A percentile compares a stretch with the other conserved stretches of the same genome.
Conservation (phyloP, 2,329 filamentous ascomycete species). For the Aspergillus sp. region DNA sequence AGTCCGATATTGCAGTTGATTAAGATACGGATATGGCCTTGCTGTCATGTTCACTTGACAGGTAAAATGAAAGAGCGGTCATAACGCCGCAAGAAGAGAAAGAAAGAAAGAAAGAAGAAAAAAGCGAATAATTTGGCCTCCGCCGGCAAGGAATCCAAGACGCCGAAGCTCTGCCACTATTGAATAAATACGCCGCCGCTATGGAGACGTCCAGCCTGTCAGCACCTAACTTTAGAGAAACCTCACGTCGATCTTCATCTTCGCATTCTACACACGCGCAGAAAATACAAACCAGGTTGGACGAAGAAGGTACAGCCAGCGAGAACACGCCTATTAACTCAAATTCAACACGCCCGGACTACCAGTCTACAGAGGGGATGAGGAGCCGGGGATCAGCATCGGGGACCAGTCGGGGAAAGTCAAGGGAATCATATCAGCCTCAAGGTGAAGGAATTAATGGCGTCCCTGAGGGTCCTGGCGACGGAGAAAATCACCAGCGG, state of each 20-base stretch:
- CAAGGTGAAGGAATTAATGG: constrained; percentile 4
- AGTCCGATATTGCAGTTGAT: background rate
- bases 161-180: background rate
- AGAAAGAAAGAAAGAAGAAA: background rate
- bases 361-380: constrained; percentile 25
- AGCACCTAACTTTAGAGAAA: background rate
- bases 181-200: background rate
- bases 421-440: constrained; percentile 3
- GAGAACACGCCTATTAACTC: constrained; percentile 28
- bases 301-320: constrained; percentile 9
- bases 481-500: constrained; percentile 10
- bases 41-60: too few relatives aligned
- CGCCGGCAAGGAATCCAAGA: background rate
- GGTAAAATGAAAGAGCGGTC: too few relatives aligned
- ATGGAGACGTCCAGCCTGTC: background rate
- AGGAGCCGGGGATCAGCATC: constrained; percentile 9
- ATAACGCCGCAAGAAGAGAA: background rate
- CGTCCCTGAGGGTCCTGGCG: constrained; percentile 3
- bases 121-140: background rate
- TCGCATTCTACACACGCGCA: background rate
- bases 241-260: background rate
- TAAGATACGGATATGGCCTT: background rate
- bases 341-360: constrained; percentile 20
- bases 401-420: constrained; percentile 8
- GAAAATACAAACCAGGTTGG: background rate